Evolutionary conservation across 2,329 filamentous ascomycete genomes (phyloP), one percentile per base, ranked within the genome.

Genomic region (Pseudocercospora macadamiae): DNA sequence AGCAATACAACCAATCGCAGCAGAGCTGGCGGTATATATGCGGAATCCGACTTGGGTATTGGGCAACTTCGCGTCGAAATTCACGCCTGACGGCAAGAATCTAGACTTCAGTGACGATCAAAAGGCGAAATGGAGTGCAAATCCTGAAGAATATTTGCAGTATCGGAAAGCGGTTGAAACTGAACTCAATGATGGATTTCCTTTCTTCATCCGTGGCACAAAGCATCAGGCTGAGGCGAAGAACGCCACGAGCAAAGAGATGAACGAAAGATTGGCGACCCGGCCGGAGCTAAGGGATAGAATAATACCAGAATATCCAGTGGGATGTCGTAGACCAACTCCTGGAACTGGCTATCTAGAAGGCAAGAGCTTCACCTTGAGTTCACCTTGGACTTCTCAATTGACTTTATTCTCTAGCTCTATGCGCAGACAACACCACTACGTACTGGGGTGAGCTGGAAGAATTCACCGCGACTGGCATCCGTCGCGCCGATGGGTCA

Each of bases 201-300:
- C 21, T 3, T 16, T 49, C 8, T 49, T 49, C 26, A 21, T 28
- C n/a, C 47, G 47, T 9, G 30, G n/a, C n/a, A n/a, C n/a, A n/a
- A n/a, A n/a, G n/a, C n/a, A 49, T 30, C 14, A 7, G 8, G 21
- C 47, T 30, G 47, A 49, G 47, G 28, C 47, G 7, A 49, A 32
- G 9, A 25, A 25, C 14, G 47, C 86, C 3, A 9, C n/a, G 10
- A 34, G 32, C n/a, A 34, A 9, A 3, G n/a, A 12, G 7, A 12
- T 9, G 32, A 34, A 34, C n/a, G 32, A 9, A 3, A 3, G 32
- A 8, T 3, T 34, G 32, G n/a, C n/a, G n/a, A n/a, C n/a, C n/a
- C n/a, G n/a, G n/a, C n/a, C n/a, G n/a, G n/a, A n/a, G n/a, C n/a
- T n/a, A n/a, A n/a, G n/a, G n/a, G n/a, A n/a, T n/a, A n/a, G n/a